Conservation (phyloP, 2,329 filamentous ascomycete species). For the Didymella segeticola region DNA sequence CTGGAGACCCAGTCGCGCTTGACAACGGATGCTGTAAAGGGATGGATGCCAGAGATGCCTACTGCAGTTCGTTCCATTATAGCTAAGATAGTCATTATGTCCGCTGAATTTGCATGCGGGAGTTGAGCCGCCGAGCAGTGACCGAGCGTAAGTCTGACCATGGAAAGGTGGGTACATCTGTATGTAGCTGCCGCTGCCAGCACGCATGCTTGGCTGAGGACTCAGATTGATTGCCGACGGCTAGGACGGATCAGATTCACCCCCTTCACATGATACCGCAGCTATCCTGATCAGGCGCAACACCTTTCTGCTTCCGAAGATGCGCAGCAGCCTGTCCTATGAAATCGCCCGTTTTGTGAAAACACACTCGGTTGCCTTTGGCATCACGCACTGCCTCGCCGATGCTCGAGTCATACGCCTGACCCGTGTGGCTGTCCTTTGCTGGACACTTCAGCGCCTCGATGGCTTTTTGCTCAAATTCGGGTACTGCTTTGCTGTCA, state of each 20-base stretch:
- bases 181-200: neutral
- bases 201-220: neutral
- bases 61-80: neutral
- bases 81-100: neutral
- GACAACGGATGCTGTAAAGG: neutral
- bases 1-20: neutral
- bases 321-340: slow-evolving; percentile 43
- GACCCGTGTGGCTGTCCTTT: slow-evolving; percentile 44
- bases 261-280: slow-evolving; percentile 29
- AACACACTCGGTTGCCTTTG: slow-evolving; percentile 45
- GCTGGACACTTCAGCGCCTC: slow-evolving; percentile 40
- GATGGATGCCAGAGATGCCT: neutral
- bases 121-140: neutral
- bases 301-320: slow-evolving; percentile 34
- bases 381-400: slow-evolving; percentile 43
- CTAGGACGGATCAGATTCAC: neutral
- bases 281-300: slow-evolving; percentile 25
- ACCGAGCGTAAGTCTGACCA: neutral
- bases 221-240: neutral
- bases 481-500: slow-evolving; percentile 24
- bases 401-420: slow-evolving; percentile 41
- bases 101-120: neutral
- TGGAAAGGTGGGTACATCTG: neutral
- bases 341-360: slow-evolving; percentile 46
- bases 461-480: slow-evolving; percentile 40